These are phyloP conservation scores for Pythium sp. DNA, from an alignment of 352 stramenopile species.

Conservation along the genomic window DNA sequence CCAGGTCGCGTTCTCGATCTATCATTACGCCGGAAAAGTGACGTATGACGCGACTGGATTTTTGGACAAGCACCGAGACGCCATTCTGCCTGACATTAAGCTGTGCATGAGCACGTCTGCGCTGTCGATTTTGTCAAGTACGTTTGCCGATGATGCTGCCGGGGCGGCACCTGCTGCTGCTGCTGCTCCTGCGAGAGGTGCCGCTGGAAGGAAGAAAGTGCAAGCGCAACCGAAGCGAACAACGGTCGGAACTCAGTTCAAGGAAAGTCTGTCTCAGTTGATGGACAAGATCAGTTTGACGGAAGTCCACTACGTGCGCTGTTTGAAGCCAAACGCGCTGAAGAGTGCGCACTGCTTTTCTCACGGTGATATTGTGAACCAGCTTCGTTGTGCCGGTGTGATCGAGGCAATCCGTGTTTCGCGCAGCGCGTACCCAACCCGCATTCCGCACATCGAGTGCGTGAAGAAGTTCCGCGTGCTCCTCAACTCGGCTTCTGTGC, in stretches of 20 bases:
- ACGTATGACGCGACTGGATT: conserved; percentile 82
- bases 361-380: conserved; percentile 74
- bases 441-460: conserved; percentile 73
- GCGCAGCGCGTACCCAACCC: conserved; percentile 81
- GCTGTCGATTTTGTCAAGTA: conserved; percentile 62
- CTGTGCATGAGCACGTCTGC: conserved; percentile 77
- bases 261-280: conserved; percentile 73
- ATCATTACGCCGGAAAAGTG: conserved; percentile 87
- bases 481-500: conserved; percentile 26
- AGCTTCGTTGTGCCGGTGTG: conserved; percentile 80
- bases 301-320: conserved; percentile 86
- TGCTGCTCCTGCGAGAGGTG: conserved; percentile 8
- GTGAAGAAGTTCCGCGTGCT: conserved; percentile 81
- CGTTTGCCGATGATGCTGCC: conserved; percentile 49
- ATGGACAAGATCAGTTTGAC: conserved; percentile 88
- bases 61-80: conserved; percentile 83
- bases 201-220: conserved; percentile 34
- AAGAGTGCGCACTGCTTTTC: conserved; percentile 76
- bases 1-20: conserved; percentile 80
- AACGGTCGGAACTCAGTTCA: conserved; percentile 85
- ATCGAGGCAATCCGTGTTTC: conserved; percentile 87
- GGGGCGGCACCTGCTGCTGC: conserved; percentile 8
- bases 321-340: conserved; percentile 75
- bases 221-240: conserved; percentile 62
- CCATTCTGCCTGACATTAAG: conserved; percentile 83